Base-by-base conservation (phyloP, 176 grass and related monocot species). In the Phragmites australis region DNA sequence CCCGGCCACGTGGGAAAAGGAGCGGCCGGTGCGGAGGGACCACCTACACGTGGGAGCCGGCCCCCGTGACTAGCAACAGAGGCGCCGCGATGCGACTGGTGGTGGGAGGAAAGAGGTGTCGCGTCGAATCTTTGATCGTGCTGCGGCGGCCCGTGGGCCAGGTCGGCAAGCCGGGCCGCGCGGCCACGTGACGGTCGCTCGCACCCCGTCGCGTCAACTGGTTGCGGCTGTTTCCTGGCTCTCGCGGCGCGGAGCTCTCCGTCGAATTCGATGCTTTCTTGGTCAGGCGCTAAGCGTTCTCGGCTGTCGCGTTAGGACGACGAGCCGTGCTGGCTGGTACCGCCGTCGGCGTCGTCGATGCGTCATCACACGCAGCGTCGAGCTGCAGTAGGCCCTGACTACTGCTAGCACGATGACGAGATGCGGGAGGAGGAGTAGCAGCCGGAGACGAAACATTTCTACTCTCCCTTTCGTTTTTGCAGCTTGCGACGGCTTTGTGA, bases 111-210 rank as follows among this genome's bases (percentile, higher is more conserved):
- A n/a, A 29, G 76, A 62, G 26, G 29, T 43, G 82, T 70, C 82
- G 44, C 70, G 63, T 85, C 64, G 77, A 64, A 84, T 74, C 55
- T 80, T 76, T 40, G 69, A 75, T 48, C 82, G 53, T 27, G 61
- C 44, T 8, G 59, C 58, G 59, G 79, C 68, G 87, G 75, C 60
- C 81, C 46, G 72, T 78, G 65, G 65, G 62, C 62, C 82, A 84
- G 8, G n/a, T 6, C 1, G 21, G 6, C 14, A n/a, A 19, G 45
- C 26, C 51, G 81, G 87, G 53, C 82, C 70, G 39, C n/a, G 34
- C 45, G 53, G 31, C 87, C 87, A 84, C 81, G 81, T 89, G 87
- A 70, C 32, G 19, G 26, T 47, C 42, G 26, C 44, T 9, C 30
- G 47, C 31, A 37, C 43, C 42, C 65, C 46, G 63, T 88, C 75